Base-by-base conservation (phyloP, 176 grass and related monocot species). In the Carex scoparia region DNA sequence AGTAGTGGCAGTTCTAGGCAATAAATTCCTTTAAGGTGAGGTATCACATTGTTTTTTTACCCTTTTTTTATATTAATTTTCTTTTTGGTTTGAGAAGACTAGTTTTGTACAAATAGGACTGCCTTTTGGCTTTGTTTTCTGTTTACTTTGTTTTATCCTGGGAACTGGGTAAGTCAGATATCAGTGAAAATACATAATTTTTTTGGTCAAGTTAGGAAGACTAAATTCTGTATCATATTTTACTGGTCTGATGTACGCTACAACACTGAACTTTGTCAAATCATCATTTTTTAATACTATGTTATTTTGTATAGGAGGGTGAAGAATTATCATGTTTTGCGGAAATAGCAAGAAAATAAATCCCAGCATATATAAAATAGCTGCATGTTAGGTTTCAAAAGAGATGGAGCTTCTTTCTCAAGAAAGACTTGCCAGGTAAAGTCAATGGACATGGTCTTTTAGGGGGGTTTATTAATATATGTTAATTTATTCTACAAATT, bases 281-380 rank as follows among this genome's bases (percentile, higher is more conserved):
- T 75, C 12, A 55, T 76, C 46, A 53, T 32, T 51, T 66, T 44
- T 68, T 83, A 8, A 65, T 83, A 16, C 15, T 56, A n/a, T 65
- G 9, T 65, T 82, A 33, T 83, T 55, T 83, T 67, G 14, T 35
- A 42, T 56, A 69, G 63, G 63, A 56, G 44, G 61, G 42, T 69
- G 35, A 27, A 6, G 10, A 79, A 31, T 46, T 30, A n/a, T 61
- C 23, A 51, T 72, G 18, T 30, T 46, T 53, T 48, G 15, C 11
- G 71, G 59, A n/a, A 79, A 65, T 55, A 38, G 31, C 59, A 38
- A 79, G 40, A 14, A 66, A 79, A 66, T 56, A 67, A 83, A 83
- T 83, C 61, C 65, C 58, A 65, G 32, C n/a, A 82, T 65, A 82
- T 83, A 83, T 83, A 66, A 35, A 83, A 83, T 69, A 11, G 44